Conservation (phyloP, 176 grass and related monocot genomes). For the Carex parvula region DNA sequence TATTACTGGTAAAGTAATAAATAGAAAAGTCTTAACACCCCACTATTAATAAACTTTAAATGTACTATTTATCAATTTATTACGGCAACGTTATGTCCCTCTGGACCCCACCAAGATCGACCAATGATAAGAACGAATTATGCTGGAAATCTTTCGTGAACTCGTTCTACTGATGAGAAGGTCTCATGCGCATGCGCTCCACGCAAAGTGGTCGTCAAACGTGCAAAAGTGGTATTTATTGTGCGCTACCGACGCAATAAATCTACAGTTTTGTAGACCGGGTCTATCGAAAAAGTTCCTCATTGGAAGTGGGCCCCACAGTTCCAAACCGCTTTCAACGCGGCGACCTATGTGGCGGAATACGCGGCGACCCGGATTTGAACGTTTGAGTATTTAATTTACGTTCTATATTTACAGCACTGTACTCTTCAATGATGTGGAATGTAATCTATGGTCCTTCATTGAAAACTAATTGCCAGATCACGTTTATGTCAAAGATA, state of each 20-base stretch:
- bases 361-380: constrained; percentile 7
- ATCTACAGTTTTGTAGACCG: not conserved
- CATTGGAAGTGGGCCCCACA: not conserved
- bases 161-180: not conserved
- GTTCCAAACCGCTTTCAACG: not conserved
- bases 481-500: not conserved
- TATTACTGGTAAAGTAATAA: not conserved
- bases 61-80: constrained; percentile 13
- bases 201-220: not conserved
- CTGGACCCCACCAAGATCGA: not conserved
- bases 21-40: not conserved
- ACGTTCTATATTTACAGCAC: not conserved
- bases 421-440: not conserved
- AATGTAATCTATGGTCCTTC: not conserved
- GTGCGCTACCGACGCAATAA: too few species aligned
- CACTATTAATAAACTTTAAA: not conserved
- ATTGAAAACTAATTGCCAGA: not conserved
- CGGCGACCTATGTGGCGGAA: constrained; percentile 17
- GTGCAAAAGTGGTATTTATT: not conserved
- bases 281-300: not conserved
- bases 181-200: not conserved
- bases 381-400: not conserved
- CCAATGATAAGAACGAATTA: constrained; percentile 24
- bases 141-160: not conserved
- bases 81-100: not conserved